Evolutionary conservation across 148 eudicot species (phyloP).

Genomic region (Hydrangea macrophylla): DNA sequence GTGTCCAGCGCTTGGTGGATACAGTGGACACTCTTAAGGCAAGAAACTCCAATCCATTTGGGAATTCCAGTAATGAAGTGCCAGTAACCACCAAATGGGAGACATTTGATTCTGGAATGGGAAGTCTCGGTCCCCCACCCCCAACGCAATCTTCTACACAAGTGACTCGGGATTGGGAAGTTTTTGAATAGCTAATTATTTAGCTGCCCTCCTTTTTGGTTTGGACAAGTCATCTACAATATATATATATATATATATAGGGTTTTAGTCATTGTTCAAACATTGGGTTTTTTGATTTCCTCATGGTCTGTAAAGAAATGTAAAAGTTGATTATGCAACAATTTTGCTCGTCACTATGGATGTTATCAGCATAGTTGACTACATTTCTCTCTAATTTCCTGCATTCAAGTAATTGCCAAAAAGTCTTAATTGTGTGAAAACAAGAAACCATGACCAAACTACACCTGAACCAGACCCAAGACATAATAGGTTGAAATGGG

Average conservation of each 20-base stretch:
- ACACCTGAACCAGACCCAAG: too few species aligned
- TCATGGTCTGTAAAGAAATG: not conserved
- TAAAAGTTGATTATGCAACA: not conserved
- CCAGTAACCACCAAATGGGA: slow-evolving; percentile 48
- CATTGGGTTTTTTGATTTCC: not conserved
- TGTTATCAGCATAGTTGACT: too few species aligned
- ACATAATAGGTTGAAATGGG: too few species aligned
- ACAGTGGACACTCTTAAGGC: slow-evolving; percentile 56
- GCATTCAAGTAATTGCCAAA: too few species aligned
- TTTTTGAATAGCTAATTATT: slow-evolving; percentile 26
- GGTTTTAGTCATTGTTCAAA: not conserved
- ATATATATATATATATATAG: not conserved
- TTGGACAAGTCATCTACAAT: not conserved
- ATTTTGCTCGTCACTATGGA: too few species aligned
- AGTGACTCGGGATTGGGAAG: slow-evolving; percentile 46
- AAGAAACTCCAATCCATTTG: slow-evolving; percentile 40
- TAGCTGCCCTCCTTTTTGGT: not conserved
- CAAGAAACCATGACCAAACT: too few species aligned
- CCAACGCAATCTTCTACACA: slow-evolving; percentile 44
- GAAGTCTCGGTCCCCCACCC: slow-evolving; percentile 33
- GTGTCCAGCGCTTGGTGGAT: slow-evolving; percentile 74
- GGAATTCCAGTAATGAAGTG: slow-evolving; percentile 23
- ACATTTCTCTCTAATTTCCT: too few species aligned
- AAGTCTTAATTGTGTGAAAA: too few species aligned
- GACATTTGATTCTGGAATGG: slow-evolving; percentile 46